Base-by-base conservation (phyloP, 2,329 filamentous ascomycete species). In the Diaporthe citri region DNA sequence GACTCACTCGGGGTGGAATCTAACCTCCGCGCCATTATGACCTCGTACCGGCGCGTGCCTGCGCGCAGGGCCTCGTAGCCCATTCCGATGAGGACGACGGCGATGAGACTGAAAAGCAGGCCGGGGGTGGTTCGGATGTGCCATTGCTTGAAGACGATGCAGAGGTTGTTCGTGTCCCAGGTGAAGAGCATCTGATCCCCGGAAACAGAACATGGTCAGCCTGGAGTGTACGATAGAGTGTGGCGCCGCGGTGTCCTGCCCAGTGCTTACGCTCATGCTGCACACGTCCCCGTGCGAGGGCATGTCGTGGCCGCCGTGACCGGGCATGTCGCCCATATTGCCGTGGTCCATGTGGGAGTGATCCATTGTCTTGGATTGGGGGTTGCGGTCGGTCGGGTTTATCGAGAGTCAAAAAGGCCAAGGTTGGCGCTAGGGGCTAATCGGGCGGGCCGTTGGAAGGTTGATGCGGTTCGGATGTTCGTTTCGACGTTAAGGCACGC, bases 131-230 rank as follows among this genome's bases (percentile, higher is more conserved):
- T 92, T 77, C 90, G 92, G 84, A 99, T 86, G 85, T 94, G 96
- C 97, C 97, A 99, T 85, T 93, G 91, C 80, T 89, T 90, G 88
- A 98, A 99, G 84, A 99, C 91, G 84, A 99, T 97, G 89, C 97
- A 99, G 78, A 99, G 94, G 86, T 98, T 94, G 74, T 89, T 91
- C 3, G 96, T 96, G 83, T 95, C 92, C 96, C 96, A 99, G 76
- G 95, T 98, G 88, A 99, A 99, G 79, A 98, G 92, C 96, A 98
- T 98, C 95, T 98, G 17, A 15, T 13, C 5, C 13, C 31, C 22
- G 36, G 36, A 17, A 59, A 66, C 34, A 43, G 34, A 20, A 39
- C 28, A 73, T 46, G 74, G 76, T 81, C 59, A 80, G 78, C 41
- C 25, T 3, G 46, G 36, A n/a, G 31, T 20, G 25, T 41, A 20